Evolutionary conservation across 176 grass and related monocot species (phyloP).

Genomic region (Pharus latifolius): DNA sequence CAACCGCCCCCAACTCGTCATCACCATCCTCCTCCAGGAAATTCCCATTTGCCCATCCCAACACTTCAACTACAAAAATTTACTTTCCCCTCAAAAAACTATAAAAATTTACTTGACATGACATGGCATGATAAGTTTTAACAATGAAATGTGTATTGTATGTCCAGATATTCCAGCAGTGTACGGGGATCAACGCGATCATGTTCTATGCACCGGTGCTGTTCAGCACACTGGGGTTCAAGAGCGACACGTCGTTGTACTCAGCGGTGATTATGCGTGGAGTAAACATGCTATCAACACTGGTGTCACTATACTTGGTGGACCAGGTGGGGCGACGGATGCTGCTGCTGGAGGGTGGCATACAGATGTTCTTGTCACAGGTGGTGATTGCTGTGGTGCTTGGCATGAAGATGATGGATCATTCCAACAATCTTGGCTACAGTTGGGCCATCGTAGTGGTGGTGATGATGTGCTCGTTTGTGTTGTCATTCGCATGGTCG

Average conservation of each 20-base stretch:
- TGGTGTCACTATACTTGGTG: constrained; percentile 82
- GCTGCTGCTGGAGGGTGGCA: constrained; percentile 87
- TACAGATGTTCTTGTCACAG: constrained; percentile 94
- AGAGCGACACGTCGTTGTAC: constrained; percentile 76
- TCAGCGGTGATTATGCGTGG: constrained; percentile 81
- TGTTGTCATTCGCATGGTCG: constrained; percentile 82
- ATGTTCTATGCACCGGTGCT: constrained; percentile 98
- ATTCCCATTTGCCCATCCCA: no score
- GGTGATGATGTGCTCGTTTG: constrained; percentile 76
- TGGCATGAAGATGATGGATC: constrained; percentile 64
- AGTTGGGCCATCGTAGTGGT: constrained; percentile 65
- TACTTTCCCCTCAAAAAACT: no score
- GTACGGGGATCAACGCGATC: constrained; percentile 95
- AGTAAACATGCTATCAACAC: constrained; percentile 78
- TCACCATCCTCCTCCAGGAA: constrained; percentile 76
- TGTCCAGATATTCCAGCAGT: constrained; percentile 85
- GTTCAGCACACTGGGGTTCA: constrained; percentile 89
- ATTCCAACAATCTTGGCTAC: constrained; percentile 44
- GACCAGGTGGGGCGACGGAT: constrained; percentile 60
- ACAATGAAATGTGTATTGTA: no score
- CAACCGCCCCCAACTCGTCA: constrained; percentile 66
- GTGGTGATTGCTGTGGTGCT: constrained; percentile 53
- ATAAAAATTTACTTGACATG: no score
- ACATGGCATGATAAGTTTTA: no score
- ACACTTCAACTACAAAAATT: no score